Base-by-base conservation (phyloP, 2,329 filamentous ascomycete genomes). In the Fusarium heterosporum region DNA sequence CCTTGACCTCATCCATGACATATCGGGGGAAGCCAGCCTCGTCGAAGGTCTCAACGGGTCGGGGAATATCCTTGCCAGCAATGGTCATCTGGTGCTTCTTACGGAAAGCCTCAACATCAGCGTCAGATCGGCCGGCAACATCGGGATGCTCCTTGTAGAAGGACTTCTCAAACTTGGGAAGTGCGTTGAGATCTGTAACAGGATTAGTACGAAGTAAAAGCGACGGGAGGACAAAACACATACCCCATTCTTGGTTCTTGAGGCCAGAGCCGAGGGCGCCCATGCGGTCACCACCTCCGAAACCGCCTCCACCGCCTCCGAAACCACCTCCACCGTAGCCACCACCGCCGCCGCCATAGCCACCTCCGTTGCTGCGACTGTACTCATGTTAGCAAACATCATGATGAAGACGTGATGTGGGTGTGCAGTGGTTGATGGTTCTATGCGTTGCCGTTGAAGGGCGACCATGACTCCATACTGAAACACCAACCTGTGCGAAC, bases 151-250 rank as follows among this genome's bases (percentile, higher is more conserved):
- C 96, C 84, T 98, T 97, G 88, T 99, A 99, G 84, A 99, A 99
- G 10, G 92, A 94, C 83, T 99, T 99, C 79, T 99, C 96, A 82
- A 99, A 99, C 81, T 98, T 98, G 73, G 96, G 95, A 43, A 99
- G 77, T 8, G 89, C 79, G 75, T 79, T 84, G 53, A 96, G 74
- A 78, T 99, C 96, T 96, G 70, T 19, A 36, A 8, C 22, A 41
- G 17, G 8, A 59, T 77, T 74, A 77, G 73, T 45, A 67, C 48
- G 57, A 66, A 78, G 71, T 76, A 74, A 68, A 65, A 36, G 5
- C 16, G 16, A 36, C 52, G 61, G 49, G 61, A 36, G 26, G 62
- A 41, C 10, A 30, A 61, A 67, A 61, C 90, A 80, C 91, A 79
- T 83, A 95, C 92, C 92, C 92, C 92, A 99, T 68, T 89, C 85